phyloP scores from a whole-genome alignment of 768 basidiomycete genomes.

The Phylloporus scabripes region DNA sequence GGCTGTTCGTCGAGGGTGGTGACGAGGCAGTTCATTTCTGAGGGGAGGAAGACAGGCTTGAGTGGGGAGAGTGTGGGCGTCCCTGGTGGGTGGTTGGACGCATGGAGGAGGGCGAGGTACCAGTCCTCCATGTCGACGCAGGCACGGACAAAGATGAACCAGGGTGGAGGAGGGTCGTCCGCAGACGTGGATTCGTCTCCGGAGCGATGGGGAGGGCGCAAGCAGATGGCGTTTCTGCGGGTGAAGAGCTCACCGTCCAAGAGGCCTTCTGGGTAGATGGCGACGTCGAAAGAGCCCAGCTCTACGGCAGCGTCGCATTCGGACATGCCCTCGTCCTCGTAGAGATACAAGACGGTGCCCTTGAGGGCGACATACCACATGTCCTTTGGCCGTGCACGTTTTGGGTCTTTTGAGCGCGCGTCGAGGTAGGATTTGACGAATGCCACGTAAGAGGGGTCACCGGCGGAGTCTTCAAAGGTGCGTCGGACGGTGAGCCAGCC shows the following conservation, averaged over 20 bases:
- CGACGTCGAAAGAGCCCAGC: constrained; percentile 70
- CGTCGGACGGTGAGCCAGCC: constrained; percentile 82
- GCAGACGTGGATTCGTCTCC: constrained; percentile 38
- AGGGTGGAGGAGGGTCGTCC: constrained; percentile 54
- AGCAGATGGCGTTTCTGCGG: constrained; percentile 82
- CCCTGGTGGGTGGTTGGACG: constrained; percentile 57
- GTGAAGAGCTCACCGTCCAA: constrained; percentile 88
- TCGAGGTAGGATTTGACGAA: constrained; percentile 77
- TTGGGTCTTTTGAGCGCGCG: constrained; percentile 78
- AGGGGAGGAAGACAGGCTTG: constrained; percentile 58
- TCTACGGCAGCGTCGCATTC: constrained; percentile 93
- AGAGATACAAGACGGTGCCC: constrained; percentile 85
- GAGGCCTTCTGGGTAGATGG: constrained; percentile 67
- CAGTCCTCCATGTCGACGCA: constrained; percentile 97
- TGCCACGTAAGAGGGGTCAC: constrained; percentile 71
- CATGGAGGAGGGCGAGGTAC: constrained; percentile 79
- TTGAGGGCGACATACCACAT: constrained; percentile 92
- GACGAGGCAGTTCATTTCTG: constrained; percentile 81
- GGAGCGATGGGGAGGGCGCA: constrained; percentile 54
- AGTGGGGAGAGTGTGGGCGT: constrained; percentile 58
- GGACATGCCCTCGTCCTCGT: constrained; percentile 86
- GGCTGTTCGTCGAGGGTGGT: constrained; percentile 86
- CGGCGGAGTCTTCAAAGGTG: constrained; percentile 62
- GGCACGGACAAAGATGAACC: constrained; percentile 90
- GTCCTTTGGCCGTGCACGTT: constrained; percentile 80